phyloP scores from a whole-genome alignment of 108 stramenopile genomes.

The Hondaea fermentalgiana region DNA sequence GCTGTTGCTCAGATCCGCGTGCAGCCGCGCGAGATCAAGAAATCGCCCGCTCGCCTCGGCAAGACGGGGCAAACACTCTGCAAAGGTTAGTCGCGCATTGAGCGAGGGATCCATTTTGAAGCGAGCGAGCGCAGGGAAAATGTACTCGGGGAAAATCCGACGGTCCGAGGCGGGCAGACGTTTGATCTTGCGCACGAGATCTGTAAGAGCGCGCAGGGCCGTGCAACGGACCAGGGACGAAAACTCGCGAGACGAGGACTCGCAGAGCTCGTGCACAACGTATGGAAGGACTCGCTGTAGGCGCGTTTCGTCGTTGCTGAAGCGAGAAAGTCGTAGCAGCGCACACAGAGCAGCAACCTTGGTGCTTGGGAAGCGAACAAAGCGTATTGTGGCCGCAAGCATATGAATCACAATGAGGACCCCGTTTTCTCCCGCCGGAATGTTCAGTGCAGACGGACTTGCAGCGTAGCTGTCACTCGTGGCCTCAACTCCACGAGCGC shows the following conservation, averaged over 20 bases:
- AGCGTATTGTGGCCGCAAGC: conserved; percentile 68
- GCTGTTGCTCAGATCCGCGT: not conserved
- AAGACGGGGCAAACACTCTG: conserved; percentile 63
- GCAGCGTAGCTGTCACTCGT: not conserved
- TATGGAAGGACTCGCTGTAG: conserved; percentile 86
- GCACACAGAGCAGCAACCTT: conserved; percentile 77
- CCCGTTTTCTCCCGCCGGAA: not conserved
- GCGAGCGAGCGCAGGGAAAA: conserved; percentile 79
- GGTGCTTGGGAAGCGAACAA: conserved; percentile 74
- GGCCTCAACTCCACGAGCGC: not conserved
- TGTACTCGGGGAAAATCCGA: conserved; percentile 78
- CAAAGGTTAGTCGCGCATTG: conserved; percentile 73
- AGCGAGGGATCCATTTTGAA: conserved; percentile 69
- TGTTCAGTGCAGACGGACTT: not conserved
- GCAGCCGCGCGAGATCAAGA: conserved; percentile 63
- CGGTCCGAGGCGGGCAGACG: conserved; percentile 79
- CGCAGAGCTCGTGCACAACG: conserved; percentile 66
- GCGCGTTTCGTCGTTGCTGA: conserved; percentile 69
- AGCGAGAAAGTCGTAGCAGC: conserved; percentile 61
- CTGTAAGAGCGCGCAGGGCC: conserved; percentile 60
- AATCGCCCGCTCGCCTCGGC: conserved; percentile 76
- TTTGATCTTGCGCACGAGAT: conserved; percentile 57
- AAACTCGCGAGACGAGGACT: conserved; percentile 37
- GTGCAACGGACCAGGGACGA: conserved; percentile 67
- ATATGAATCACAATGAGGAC: conserved; percentile 66